Base-by-base conservation (phyloP, 768 basidiomycete genomes). In the Galerina sulciceps region DNA sequence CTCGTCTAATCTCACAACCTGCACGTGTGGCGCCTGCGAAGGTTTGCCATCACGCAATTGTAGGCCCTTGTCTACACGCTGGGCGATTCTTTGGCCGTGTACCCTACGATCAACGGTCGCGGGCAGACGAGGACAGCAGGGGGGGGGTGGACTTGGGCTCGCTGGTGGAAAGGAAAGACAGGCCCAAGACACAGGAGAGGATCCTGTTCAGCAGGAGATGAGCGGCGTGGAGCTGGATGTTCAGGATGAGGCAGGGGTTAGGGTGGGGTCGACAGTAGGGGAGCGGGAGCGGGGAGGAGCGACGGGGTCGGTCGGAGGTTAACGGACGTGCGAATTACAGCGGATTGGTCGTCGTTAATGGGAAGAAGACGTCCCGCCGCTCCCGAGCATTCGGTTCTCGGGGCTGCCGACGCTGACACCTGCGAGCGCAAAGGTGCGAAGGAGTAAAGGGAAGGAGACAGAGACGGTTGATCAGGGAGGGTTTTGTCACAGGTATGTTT, bases 1-100 rank as follows among this genome's bases (percentile, higher is more conserved):
- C 51, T 77, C 83, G 10, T 85, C 85, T 14, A 89, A 86, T 0
- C 91, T 91, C 65, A 85, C 86, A 3, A 87, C 87, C 0, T 91
- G 90, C 55, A 90, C 90, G 0, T 91, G 90, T 62, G 90, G 90
- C 6, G 76, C 82, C 10, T 77, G 77, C 5, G 79, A 35, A 84
- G 88, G 52, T 91, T 90, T 64, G 88, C 84, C 2, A 69, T 89
- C 20, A 77, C 74, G 14, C 79, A 83, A n/a, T 87, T 90, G 82
- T 82, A 82, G 14, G 76, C 76, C n/a, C 85, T 90, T 60, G 86
- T 89, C 34, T 70, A 76, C 40, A 64, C 63, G 14, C 43, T 59
- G 23, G 40, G 6, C 46, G 22, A 23, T 22, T 26, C 18, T 22
- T 8, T 11, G 45, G 17, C 35, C 5, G 4, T 11, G 15, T 34